Evolutionary conservation across 2,329 filamentous ascomycete species (phyloP).

Genomic region (Aspergillus hortae): DNA sequence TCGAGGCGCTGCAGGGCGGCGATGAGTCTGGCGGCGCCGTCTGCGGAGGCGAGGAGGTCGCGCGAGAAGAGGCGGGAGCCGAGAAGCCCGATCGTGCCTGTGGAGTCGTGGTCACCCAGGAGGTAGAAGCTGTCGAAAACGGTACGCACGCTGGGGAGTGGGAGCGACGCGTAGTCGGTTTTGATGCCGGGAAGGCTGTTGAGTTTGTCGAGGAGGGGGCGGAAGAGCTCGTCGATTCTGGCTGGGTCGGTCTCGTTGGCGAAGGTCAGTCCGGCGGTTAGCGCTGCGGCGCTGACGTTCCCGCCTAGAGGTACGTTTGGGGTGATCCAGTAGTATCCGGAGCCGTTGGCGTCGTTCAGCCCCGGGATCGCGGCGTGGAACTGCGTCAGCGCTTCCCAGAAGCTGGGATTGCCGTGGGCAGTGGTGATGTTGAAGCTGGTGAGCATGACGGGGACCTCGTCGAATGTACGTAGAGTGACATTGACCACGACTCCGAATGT

Average conservation of each 20-base stretch:
- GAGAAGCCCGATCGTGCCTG: constrained; percentile 21
- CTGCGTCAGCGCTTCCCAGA: constrained; percentile 21
- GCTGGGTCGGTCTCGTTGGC: constrained; percentile 21
- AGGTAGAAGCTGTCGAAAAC: constrained; percentile 18
- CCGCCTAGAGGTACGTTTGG: constrained; percentile 24
- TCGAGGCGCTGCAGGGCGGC: constrained; percentile 29
- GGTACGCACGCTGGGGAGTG: constrained; percentile 18
- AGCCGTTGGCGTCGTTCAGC: constrained; percentile 44
- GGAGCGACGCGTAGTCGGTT: constrained; percentile 12
- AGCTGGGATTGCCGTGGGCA: constrained; percentile 9
- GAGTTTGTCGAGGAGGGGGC: constrained; percentile 16
- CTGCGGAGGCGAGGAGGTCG: constrained; percentile 25
- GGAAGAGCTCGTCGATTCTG: constrained; percentile 15
- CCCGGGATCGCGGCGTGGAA: constrained; percentile 42
- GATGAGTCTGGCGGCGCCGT: constrained; percentile 28
- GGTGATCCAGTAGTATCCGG: constrained; percentile 37
- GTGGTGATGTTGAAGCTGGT: constrained; percentile 21
- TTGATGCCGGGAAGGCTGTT: constrained; percentile 11
- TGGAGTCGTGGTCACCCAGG: constrained; percentile 18
- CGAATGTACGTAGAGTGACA: constrained; percentile 43
- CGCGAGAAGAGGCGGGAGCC: constrained; percentile 32
- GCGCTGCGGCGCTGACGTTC: constrained; percentile 23
- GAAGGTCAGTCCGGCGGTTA: constrained; percentile 18
- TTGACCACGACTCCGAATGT: constrained; percentile 22
- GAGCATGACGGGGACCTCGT: constrained; percentile 33